Base-by-base conservation (phyloP, 163 green algal species). In the Scenedesmus sp. region DNA sequence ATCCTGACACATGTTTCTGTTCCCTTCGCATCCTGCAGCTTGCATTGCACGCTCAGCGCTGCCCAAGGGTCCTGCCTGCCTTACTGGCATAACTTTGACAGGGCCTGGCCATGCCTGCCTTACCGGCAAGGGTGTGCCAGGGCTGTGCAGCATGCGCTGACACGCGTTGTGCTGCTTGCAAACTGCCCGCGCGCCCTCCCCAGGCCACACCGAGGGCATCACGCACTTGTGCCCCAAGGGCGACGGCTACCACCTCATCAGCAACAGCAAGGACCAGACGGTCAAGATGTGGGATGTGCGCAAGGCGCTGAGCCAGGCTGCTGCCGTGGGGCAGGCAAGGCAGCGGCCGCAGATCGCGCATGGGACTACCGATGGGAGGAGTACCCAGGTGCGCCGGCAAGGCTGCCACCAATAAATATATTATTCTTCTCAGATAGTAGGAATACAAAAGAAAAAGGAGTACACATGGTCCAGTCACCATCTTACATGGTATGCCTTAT, bases 221-320 rank as follows among this genome's bases (percentile, higher is more conserved):
- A 98, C 97, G 5, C 95, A 98, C 92, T 68, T 99, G 15, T 94
- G 97, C 93, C 86, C 94, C 18, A 96, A 96, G 78, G 95, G 94
- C 0, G 96, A 99, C 83, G 96, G 96, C 42, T 76, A 92, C 49
- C 94, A 98, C 93, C 73, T 99, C 20, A 96, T 99, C 80, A 95
- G 81, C 93, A 99, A 99, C 93, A 79, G 78, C 93, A 99, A 99
- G 95, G 98, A 99, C 93, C 98, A 99, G 93, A 98, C 93, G 26
- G 91, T 97, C 24, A 98, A 98, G 94, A 90, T 99, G 61, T 99
- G 98, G 98, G 98, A 99, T 89, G 49, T 98, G 30, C 93, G 97
- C 35, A 35, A 88, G 78, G 20, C 40, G 73, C 89, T 87, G 40
- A 35, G 51, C 70, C 49, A 56, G 61, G 78, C 40, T 46, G 76